Conservation (phyloP, 2,329 filamentous ascomycete genomes). For the Paraphaeosphaeria minitans region DNA sequence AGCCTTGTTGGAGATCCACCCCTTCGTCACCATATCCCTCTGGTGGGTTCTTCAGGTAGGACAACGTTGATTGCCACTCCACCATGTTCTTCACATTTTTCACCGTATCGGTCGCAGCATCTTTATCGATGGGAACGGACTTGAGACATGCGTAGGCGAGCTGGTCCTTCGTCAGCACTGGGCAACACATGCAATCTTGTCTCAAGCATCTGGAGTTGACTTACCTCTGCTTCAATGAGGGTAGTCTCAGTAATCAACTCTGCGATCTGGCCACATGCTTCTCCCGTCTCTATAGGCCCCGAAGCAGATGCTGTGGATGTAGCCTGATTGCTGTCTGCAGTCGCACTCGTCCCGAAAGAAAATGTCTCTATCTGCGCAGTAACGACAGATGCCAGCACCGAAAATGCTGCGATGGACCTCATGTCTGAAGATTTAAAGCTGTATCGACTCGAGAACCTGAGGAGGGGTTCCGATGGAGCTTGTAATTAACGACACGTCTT, state of each 20-base stretch:
- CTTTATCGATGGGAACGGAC: slow-evolving; percentile 40
- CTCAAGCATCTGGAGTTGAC: background rate
- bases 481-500: background rate
- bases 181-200: background rate
- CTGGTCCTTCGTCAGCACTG: slow-evolving; percentile 17
- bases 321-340: slow-evolving; percentile 32
- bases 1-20: slow-evolving; percentile 45
- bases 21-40: slow-evolving; percentile 44
- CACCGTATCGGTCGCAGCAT: slow-evolving; percentile 35
- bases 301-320: slow-evolving; percentile 32
- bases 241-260: slow-evolving; percentile 20
- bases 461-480: background rate
- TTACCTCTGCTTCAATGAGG: slow-evolving; percentile 37
- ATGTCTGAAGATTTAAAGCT: slow-evolving; percentile 18
- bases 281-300: slow-evolving; percentile 36
- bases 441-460: background rate
- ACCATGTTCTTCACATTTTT: slow-evolving; percentile 41
- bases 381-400: slow-evolving; percentile 26
- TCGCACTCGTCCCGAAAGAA: slow-evolving; percentile 20
- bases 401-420: slow-evolving; percentile 24
- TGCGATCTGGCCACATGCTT: slow-evolving; percentile 36
- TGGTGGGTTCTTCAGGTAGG: slow-evolving; percentile 48
- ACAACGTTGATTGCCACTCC: slow-evolving; percentile 49
- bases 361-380: slow-evolving; percentile 24
- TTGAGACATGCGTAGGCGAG: slow-evolving; percentile 45